Conservation (phyloP, 495 filamentous ascomycete genomes). For the Geopyxis carbonaria region DNA sequence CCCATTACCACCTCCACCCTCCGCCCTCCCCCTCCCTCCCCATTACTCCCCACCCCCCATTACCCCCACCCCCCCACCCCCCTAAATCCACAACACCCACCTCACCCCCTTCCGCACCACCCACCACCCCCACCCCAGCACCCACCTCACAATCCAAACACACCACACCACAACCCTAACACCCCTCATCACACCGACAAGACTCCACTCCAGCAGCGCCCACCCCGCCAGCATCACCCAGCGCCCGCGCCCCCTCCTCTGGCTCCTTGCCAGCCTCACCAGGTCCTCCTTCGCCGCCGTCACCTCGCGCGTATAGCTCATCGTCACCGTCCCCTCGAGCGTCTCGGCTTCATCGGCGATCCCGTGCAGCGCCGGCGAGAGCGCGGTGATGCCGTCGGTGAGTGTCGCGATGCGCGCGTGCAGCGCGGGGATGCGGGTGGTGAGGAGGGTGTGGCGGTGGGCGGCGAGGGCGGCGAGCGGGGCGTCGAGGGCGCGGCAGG, state of each 20-base stretch:
- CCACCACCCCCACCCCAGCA: slow-evolving; percentile 16
- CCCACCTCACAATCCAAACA: slow-evolving; percentile 28
- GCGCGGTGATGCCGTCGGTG: slow-evolving; percentile 7
- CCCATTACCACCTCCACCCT: too few species aligned
- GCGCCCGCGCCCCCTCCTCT: slow-evolving; percentile 17
- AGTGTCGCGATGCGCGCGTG: slow-evolving; percentile 10
- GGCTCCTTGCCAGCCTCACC: slow-evolving; percentile 15
- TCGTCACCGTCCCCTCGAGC: slow-evolving; percentile 15
- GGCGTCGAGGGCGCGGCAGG: background rate
- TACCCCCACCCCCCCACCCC: background rate
- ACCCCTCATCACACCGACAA: slow-evolving; percentile 33
- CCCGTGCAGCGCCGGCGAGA: slow-evolving; percentile 9
- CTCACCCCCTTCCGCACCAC: slow-evolving; percentile 7
- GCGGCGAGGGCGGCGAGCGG: background rate
- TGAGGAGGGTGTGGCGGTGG: slow-evolving; percentile 12
- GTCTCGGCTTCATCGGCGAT: slow-evolving; percentile 18
- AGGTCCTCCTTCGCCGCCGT: slow-evolving; percentile 18
- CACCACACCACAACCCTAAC: slow-evolving; percentile 36
- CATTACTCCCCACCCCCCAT: background rate
- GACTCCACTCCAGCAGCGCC: slow-evolving; percentile 21
- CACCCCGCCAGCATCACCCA: slow-evolving; percentile 26
- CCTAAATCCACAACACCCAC: slow-evolving; percentile 28
- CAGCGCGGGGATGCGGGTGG: slow-evolving; percentile 11
- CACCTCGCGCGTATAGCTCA: slow-evolving; percentile 17
- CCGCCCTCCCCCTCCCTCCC: slow-evolving; percentile 1